These are phyloP conservation scores for Yamadazyma nakazawae DNA, from an alignment of 805 yeast species.

Conservation along the genomic window DNA sequence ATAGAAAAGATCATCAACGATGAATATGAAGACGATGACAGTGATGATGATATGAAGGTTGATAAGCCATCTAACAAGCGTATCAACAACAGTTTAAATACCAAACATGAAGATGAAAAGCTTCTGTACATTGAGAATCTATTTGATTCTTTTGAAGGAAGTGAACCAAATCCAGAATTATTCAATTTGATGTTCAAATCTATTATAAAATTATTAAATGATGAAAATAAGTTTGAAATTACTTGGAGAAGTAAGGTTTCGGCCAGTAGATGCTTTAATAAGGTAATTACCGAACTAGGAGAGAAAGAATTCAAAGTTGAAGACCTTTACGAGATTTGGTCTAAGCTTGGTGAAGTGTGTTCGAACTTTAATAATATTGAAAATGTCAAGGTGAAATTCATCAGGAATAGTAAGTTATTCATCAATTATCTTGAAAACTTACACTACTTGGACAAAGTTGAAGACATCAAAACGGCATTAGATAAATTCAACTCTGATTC, in stretches of 20 bases:
- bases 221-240: conserved; percentile 23
- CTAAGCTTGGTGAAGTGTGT: conserved; percentile 24
- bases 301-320: conserved; percentile 11
- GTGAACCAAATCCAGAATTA: conserved; percentile 16
- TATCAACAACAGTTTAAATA: conserved; percentile 10
- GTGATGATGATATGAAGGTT: conserved; percentile 31
- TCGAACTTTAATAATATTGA: conserved; percentile 47
- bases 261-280: conserved; percentile 39
- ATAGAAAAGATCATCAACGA: conserved; percentile 35
- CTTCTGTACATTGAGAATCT: conserved; percentile 35
- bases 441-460: conserved; percentile 13
- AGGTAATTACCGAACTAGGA: conserved; percentile 13
- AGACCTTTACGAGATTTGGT: conserved; percentile 26
- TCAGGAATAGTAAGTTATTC: conserved; percentile 27
- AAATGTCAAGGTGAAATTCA: conserved; percentile 53
- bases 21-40: conserved; percentile 33
- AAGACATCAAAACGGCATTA: conserved; percentile 14
- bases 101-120: conserved; percentile 46
- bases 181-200: conserved; percentile 25
- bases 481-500: conserved; percentile 28
- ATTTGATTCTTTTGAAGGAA: conserved; percentile 24
- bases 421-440: conserved; percentile 16
- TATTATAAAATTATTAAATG: conserved; percentile 15
- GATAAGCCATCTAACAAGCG: conserved; percentile 9
- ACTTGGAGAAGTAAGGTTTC: conserved; percentile 64